Base-by-base conservation (phyloP, 2,329 filamentous ascomycete species). In the Chaetomium sp. region DNA sequence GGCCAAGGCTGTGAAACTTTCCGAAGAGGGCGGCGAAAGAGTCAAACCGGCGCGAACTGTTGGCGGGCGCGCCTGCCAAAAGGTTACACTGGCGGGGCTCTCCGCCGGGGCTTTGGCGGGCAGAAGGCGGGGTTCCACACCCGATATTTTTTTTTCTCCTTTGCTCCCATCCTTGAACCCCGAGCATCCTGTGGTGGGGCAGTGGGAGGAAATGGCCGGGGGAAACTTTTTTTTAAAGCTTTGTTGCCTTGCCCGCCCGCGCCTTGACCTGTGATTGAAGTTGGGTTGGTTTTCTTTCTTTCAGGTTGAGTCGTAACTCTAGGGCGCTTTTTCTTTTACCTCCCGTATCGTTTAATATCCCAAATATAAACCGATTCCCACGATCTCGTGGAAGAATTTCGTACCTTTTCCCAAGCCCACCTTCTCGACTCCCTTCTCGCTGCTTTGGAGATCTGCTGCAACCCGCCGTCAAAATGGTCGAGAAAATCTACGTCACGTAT, bases 401-500 rank as follows among this genome's bases (percentile, higher is more conserved):
- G 38, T 48, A 48, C 43, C 35, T 43, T 34, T 32, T 44, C 34
- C 8, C 8, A 2, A 57, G 52, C 11, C 27, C 14, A 19, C 14
- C 33, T 42, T 12, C 37, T 14, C 14, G 40, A 42, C 5, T 42
- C 33, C 8, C 35, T 8, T 12, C 36, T 33, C 44, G 38, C 43
- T 45, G 41, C 34, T 27, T 45, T 36, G 38, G 14, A 52, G 33
- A 12, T 32, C 12, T 32, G 44, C 48, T 46, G 51, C 53, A 49
- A 34, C 47, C 46, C 55, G 56, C 58, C 60, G 59, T 66, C 74
- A 86, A 76, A 58, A 91, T 91, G 87, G 81, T 88, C 63, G 80
- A 92, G 73, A 95, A 95, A 72, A 73, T 91, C 71, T 95, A 92
- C 76, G 85, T 94, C 70, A 94, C 89, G 65, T 95, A 95, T 76